Percentiles rank a stretch among this genome's conserved stretches.
Evolutionary conservation across 805 yeast species (phyloP).

Genomic region (Metschnikowia proteae): DNA sequence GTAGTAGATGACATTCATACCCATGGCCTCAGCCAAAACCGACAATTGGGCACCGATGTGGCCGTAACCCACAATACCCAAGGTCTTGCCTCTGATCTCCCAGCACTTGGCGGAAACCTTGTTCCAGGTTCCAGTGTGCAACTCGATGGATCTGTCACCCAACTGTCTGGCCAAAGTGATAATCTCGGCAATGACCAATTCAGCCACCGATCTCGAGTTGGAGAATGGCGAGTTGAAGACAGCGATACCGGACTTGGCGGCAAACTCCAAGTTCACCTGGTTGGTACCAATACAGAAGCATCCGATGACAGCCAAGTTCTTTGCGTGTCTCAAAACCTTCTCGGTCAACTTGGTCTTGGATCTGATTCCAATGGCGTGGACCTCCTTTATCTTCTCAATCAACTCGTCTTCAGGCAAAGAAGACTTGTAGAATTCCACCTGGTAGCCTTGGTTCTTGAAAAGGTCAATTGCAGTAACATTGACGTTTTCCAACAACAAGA

Average conservation of each 20-base stretch:
- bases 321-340: slow-evolving; percentile 77
- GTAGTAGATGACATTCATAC: slow-evolving; percentile 93
- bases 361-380: slow-evolving; percentile 96
- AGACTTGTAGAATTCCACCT: slow-evolving; percentile 88
- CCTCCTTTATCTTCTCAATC: slow-evolving; percentile 87
- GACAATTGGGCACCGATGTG: slow-evolving; percentile 97
- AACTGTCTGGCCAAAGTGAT: slow-evolving; percentile 92
- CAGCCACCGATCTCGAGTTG: slow-evolving; percentile 97
- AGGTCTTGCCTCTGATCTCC: slow-evolving; percentile 98
- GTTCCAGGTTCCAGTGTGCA: slow-evolving; percentile 97
- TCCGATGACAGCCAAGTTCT: slow-evolving; percentile 85
- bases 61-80: slow-evolving; percentile 96
- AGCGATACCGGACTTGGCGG: slow-evolving; percentile 90
- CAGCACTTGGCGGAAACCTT: slow-evolving; percentile 93
- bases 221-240: slow-evolving; percentile 99
- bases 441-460: slow-evolving; percentile 88
- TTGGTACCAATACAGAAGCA: slow-evolving; percentile 99
- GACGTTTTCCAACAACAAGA: slow-evolving; percentile 86
- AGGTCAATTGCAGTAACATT: slow-evolving; percentile 88
- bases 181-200: slow-evolving; percentile 92
- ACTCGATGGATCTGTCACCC: slow-evolving; percentile 93
- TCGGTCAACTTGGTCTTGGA: slow-evolving; percentile 90
- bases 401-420: slow-evolving; percentile 90
- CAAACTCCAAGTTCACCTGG: slow-evolving; percentile 90
- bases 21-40: slow-evolving; percentile 95